Base-by-base conservation (phyloP, 2,329 filamentous ascomycete genomes). In the Aspergillus sp. region DNA sequence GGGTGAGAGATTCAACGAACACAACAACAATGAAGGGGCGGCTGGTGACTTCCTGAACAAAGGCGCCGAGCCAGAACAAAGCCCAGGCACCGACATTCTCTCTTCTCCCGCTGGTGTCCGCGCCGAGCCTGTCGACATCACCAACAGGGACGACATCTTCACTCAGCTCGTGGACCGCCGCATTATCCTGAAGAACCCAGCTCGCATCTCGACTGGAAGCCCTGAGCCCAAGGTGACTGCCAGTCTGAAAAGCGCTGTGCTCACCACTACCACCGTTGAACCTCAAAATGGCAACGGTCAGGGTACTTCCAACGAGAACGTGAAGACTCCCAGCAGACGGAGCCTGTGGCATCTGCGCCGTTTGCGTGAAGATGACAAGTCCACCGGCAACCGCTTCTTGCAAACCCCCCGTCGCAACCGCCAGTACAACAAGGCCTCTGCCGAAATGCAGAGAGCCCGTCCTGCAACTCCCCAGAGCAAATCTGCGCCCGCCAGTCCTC, bases 321-420 rank as follows among this genome's bases (percentile, higher is more conserved):
- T 44, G 45, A 52, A 49, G 40, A 54, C 43, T 13, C 48, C 49
- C 41, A 47, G 14, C 53, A 61, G 45, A 56, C 56, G 52, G 52
- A 56, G 56, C 43, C 46, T 36, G 19, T 63, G 62, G 22, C 43
- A 52, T 17, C 50, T 62, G 16, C 61, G 58, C 20, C 56, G 55
- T 17, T 52, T 48, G 8, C 54, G 50, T n/a, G 47, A 57, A 30
- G 42, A 32, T 43, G 53, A 57, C 13, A 49, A 46, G 26, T 11
- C 26, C 2, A 32, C 35, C 47, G 17, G 48, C 43, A 30, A 22
- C 17, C 48, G 30, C 36, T 52, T 54, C 41, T 16, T 57, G 51
- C 53, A 38, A 2, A 38, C 35, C 9, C 35, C 35, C 9, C 35
- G 35, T 38, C 35, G 35, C 35, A n/a, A 38, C 40, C 16, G 19